These are phyloP conservation scores for Scheffersomyces illinoinensis DNA, from an alignment of 1,139 yeast species.

Conservation along the genomic window DNA sequence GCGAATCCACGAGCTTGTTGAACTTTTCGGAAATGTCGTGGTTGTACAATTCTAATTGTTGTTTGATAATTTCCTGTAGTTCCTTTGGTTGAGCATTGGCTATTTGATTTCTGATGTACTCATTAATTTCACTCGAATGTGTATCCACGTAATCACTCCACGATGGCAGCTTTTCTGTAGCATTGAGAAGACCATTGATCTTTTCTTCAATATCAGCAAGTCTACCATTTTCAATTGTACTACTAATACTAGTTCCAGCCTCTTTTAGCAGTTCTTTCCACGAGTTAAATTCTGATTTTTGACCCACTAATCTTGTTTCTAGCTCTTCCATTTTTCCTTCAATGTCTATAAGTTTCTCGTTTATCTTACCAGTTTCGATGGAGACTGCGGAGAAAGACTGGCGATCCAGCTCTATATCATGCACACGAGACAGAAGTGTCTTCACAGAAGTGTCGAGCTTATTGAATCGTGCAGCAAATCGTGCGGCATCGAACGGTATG, in stretches of 20 bases:
- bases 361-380: background rate
- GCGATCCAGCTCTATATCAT: background rate
- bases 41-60: conserved; percentile 22
- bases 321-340: conserved; percentile 15
- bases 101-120: background rate
- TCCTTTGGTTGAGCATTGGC: background rate
- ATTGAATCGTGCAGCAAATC: background rate
- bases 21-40: conserved; percentile 24
- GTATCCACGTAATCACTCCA: background rate
- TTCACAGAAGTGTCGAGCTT: background rate
- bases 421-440: background rate
- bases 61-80: conserved; percentile 16
- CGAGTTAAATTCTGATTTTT: conserved; percentile 2
- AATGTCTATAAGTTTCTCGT: background rate
- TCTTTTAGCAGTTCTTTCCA: background rate
- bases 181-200: background rate
- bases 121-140: background rate
- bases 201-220: background rate
- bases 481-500: background rate
- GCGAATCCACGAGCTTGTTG: conserved; percentile 29
- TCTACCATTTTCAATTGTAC: background rate
- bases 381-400: background rate
- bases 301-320: conserved; percentile 8
- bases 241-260: background rate
- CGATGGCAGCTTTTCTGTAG: conserved; percentile 11